These are phyloP conservation scores for Pleurostoma richardsiae DNA, from an alignment of 2,329 filamentous ascomycete species.

Conservation along the genomic window DNA sequence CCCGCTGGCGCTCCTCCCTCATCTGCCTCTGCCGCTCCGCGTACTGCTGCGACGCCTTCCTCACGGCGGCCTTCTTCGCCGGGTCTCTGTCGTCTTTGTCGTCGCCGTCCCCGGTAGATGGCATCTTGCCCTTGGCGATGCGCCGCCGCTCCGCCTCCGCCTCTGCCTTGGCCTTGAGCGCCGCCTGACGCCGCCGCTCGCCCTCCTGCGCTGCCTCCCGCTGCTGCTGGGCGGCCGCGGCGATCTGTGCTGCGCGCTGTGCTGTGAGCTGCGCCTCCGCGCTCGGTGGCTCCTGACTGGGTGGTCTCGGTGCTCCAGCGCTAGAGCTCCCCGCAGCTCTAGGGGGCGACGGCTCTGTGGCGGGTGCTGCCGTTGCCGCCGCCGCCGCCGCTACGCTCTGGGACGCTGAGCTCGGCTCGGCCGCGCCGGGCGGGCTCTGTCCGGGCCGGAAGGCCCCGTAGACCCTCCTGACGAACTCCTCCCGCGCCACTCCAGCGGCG, in stretches of 20 bases:
- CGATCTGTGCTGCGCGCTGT: constrained; percentile 43
- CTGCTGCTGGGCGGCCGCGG: not conserved
- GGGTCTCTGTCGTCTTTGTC: constrained; percentile 22
- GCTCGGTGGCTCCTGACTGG: constrained; percentile 13
- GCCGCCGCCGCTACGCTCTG: constrained; percentile 5
- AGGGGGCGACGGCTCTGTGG: constrained; percentile 1
- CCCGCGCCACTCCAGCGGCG: constrained; percentile 54
- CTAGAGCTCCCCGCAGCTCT: constrained; percentile 4
- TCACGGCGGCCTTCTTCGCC: constrained; percentile 24
- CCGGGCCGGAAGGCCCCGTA: constrained; percentile 27
- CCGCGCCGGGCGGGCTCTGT: not conserved
- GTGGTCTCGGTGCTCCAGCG: constrained; percentile 13
- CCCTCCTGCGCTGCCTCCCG: constrained; percentile 1
- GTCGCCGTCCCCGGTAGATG: constrained; percentile 28
- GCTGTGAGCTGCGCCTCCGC: constrained; percentile 29
- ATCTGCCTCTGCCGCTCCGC: constrained; percentile 62
- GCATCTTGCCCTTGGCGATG: constrained; percentile 34
- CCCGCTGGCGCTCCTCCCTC: constrained; percentile 62
- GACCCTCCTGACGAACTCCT: constrained; percentile 60
- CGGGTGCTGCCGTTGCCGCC: constrained; percentile 1
- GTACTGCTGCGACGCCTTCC: constrained; percentile 47
- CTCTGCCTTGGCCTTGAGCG: constrained; percentile 43
- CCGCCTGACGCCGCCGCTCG: constrained; percentile 33
- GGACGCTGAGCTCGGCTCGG: not conserved
- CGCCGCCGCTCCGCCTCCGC: constrained; percentile 17